Evolutionary conservation across 2,329 filamentous ascomycete genomes (phyloP).

Genomic region (Trichoderma endophyticum): DNA sequence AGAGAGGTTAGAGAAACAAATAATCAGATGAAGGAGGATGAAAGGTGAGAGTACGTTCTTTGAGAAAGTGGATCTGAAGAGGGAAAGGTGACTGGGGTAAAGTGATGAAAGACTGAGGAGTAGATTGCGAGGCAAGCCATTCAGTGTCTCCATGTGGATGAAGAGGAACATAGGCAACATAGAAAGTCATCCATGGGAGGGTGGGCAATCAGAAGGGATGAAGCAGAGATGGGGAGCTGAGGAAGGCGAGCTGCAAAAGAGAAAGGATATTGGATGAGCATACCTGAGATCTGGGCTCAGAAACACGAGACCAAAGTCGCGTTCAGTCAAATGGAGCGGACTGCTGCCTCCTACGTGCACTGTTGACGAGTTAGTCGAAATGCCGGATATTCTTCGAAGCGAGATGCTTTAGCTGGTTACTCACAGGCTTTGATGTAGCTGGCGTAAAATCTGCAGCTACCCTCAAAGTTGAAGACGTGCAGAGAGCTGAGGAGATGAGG

Average conservation of each 20-base stretch:
- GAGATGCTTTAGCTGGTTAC: neutral
- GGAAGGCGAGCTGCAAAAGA: neutral
- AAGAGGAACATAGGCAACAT: neutral
- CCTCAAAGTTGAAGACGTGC: neutral
- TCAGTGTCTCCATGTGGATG: too few species aligned
- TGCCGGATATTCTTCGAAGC: too few species aligned
- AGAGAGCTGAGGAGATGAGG: neutral
- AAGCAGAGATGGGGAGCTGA: neutral
- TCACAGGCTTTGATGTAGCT: constrained; percentile 1
- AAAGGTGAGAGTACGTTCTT: neutral
- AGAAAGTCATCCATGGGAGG: neutral
- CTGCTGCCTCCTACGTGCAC: neutral
- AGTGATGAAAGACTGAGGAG: neutral
- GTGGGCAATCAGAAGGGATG: neutral
- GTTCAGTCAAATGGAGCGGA: neutral
- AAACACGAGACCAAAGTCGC: neutral
- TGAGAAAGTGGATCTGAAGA: neutral
- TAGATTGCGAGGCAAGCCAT: neutral
- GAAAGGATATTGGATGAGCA: neutral
- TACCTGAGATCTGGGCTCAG: neutral
- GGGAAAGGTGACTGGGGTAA: neutral
- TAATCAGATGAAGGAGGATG: neutral
- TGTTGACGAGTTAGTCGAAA: neutral
- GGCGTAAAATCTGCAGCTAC: neutral
- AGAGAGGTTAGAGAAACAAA: neutral